phyloP scores from a whole-genome alignment of 2,329 filamentous ascomycete genomes.

The Neurospora sp. region DNA sequence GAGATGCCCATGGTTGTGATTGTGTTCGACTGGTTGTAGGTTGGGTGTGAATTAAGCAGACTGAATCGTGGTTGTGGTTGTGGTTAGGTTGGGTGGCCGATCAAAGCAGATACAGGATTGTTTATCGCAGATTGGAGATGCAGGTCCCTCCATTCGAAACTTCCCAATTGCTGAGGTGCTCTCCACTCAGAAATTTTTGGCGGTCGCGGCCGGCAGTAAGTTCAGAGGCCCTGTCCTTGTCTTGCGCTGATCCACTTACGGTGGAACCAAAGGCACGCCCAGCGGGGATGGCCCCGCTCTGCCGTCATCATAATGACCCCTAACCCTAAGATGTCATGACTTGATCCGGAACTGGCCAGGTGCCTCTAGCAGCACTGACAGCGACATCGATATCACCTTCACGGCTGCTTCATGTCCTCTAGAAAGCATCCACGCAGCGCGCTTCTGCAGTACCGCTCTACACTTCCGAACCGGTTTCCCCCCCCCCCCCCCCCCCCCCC shows the following conservation, averaged over 20 bases:
- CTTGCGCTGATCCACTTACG: fast-evolving
- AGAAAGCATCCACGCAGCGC: not conserved
- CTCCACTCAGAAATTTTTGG: constrained; percentile 19
- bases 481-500: too few relatives aligned
- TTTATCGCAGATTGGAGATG: not conserved
- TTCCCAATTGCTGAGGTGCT: not conserved
- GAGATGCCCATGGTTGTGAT: constrained; percentile 23
- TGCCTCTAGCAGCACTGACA: not conserved
- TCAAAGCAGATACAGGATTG: not conserved
- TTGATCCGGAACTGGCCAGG: not conserved
- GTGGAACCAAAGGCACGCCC: not conserved
- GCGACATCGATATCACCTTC: not conserved
- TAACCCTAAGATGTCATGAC: not conserved
- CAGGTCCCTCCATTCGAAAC: constrained; percentile 1
- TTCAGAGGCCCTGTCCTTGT: not conserved
- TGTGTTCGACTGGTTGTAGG: constrained; percentile 7
- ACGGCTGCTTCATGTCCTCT: not conserved
- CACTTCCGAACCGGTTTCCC: not conserved
- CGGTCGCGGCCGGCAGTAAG: constrained; percentile 14
- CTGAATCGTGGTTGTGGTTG: not conserved
- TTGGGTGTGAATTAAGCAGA: not conserved
- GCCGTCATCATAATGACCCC: not conserved
- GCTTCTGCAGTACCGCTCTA: not conserved
- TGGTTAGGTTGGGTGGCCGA: not conserved
- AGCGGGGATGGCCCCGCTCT: not conserved